Evolutionary conservation across 2,329 filamentous ascomycete genomes (phyloP).

Genomic region (Cytospora chrysosperma): DNA sequence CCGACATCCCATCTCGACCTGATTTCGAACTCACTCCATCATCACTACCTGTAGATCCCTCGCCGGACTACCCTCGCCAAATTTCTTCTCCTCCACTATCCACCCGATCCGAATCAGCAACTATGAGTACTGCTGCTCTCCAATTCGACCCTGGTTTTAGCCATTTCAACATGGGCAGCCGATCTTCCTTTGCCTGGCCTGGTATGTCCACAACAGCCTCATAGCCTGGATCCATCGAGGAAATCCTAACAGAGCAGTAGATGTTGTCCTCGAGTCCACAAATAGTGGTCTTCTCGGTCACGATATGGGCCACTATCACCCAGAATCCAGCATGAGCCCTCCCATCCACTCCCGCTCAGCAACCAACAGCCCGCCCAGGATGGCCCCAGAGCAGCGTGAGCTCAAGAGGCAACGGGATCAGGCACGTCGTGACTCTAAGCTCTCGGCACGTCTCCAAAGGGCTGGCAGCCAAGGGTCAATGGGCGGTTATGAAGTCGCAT

Average conservation of each 20-base stretch:
- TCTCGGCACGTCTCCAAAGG: conserved; percentile 50
- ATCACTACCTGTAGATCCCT: conserved; percentile 36
- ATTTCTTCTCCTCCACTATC: conserved; percentile 9
- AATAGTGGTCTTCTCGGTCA: conserved; percentile 41
- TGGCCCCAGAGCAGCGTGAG: conserved; percentile 61
- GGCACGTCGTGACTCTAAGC: conserved; percentile 57
- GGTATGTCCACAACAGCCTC: conserved; percentile 34
- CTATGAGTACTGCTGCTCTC: conserved; percentile 47
- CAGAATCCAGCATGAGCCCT: conserved; percentile 53
- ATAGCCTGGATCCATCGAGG: not conserved
- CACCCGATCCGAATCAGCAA: conserved; percentile 27
- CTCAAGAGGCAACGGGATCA: conserved; percentile 61
- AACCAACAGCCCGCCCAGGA: conserved; percentile 58
- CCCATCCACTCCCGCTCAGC: conserved; percentile 50
- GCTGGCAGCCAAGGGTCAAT: conserved; percentile 40
- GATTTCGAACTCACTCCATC: conserved; percentile 30
- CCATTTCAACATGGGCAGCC: conserved; percentile 50
- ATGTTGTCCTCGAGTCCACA: conserved; percentile 33
- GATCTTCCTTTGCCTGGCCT: conserved; percentile 52
- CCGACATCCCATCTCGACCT: conserved; percentile 26
- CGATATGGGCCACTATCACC: conserved; percentile 48
- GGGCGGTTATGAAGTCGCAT: conserved; percentile 34
- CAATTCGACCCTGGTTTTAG: conserved; percentile 50
- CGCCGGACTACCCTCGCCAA: conserved; percentile 31
- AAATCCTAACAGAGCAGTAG: conserved; percentile 16